phyloP scores from a whole-genome alignment of 1,284 basidiomycete species.

The Tylopilus sp. region DNA sequence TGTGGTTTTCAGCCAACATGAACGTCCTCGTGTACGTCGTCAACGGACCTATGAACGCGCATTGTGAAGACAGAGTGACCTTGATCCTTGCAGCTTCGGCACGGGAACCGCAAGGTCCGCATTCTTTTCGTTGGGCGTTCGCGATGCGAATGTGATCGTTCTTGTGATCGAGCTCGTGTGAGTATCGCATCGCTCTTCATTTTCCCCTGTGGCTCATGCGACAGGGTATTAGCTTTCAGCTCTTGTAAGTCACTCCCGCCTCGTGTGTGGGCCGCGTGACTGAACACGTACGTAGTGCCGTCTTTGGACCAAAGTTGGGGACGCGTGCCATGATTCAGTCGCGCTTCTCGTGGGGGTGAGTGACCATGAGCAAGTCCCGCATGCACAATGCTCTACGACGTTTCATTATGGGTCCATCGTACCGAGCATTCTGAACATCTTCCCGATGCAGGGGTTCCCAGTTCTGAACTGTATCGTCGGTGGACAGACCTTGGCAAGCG shows the following conservation, averaged over 20 bases:
- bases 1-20: constrained; percentile 63
- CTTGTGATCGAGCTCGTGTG: constrained; percentile 55
- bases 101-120: constrained; percentile 59
- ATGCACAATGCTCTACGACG: background rate
- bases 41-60: too few relatives aligned
- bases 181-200: constrained; percentile 18
- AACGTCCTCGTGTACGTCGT: constrained; percentile 51
- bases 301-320: constrained; percentile 60
- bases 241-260: constrained; percentile 43
- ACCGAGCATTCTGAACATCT: constrained; percentile 62
- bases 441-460: constrained; percentile 64
- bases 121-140: constrained; percentile 53
- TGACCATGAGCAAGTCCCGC: background rate
- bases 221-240: constrained; percentile 37
- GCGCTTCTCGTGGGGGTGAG: constrained; percentile 52
- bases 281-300: constrained; percentile 38
- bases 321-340: constrained; percentile 61
- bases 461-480: constrained; percentile 73
- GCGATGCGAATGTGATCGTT: constrained; percentile 49
- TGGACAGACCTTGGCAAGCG: constrained; percentile 66
- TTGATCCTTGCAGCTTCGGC: constrained; percentile 37
- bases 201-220: background rate
- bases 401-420: constrained; percentile 56
- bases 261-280: background rate
- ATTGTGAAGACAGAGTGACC: background rate